Conservation (phyloP, 1,139 yeast genomes). For the Trichomonascaceae sp. region DNA sequence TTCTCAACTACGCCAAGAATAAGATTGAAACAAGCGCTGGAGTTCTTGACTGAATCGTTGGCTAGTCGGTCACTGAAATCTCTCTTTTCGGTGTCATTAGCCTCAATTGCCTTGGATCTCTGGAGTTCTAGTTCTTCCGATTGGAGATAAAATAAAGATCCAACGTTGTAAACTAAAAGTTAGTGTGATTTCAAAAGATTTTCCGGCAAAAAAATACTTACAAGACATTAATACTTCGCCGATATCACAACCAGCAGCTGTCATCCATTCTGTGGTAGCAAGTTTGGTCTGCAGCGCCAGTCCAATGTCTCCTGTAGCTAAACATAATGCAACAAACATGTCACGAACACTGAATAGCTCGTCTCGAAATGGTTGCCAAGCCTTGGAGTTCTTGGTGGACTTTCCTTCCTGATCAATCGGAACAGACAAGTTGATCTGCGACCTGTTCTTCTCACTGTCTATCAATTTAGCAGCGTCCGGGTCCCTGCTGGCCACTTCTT, state of each 20-base stretch:
- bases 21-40: slow-evolving; percentile 21
- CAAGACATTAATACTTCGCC: slow-evolving; percentile 54
- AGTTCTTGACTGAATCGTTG: slow-evolving; percentile 20
- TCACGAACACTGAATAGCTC: slow-evolving; percentile 74
- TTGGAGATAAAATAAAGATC: slow-evolving; percentile 63
- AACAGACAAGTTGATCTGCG: slow-evolving; percentile 14
- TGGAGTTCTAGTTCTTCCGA: slow-evolving; percentile 59
- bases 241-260: slow-evolving; percentile 60
- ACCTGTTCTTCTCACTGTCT: slow-evolving; percentile 16
- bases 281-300: slow-evolving; percentile 59
- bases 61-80: slow-evolving; percentile 15
- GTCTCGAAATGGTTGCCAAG: slow-evolving; percentile 67
- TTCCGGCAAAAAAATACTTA: slow-evolving; percentile 6
- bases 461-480: slow-evolving; percentile 24
- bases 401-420: slow-evolving; percentile 17
- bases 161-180: slow-evolving; percentile 54
- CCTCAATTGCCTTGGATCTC: slow-evolving; percentile 31
- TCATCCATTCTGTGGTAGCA: slow-evolving; percentile 68
- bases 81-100: slow-evolving; percentile 24
- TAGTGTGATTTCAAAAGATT: not conserved
- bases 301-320: slow-evolving; percentile 59
- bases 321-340: slow-evolving; percentile 57
- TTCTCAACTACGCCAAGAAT: slow-evolving; percentile 52
- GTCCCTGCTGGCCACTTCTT: slow-evolving; percentile 41
- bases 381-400: slow-evolving; percentile 16